Evolutionary conservation across 148 eudicot species (phyloP).

Genomic region (Rhododendron ferrugineum): DNA sequence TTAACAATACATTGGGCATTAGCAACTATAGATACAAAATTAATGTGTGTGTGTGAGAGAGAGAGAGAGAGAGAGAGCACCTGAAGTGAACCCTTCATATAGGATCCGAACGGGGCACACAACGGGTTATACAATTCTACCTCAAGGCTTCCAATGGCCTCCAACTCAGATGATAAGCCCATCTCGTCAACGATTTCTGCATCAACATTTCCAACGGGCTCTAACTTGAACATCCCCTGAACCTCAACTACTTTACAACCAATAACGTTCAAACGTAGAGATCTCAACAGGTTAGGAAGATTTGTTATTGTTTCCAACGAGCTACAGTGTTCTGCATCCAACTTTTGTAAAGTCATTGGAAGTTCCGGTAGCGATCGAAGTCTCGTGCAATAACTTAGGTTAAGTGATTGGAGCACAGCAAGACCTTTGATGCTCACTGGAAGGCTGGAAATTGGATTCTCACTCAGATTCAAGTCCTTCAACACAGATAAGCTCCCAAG

Average conservation of each 20-base stretch:
- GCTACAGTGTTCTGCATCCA: neutral
- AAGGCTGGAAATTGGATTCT: neutral
- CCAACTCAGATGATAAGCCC: neutral
- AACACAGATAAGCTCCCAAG: neutral
- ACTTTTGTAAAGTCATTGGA: neutral
- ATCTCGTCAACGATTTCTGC: neutral
- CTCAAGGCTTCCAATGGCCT: neutral
- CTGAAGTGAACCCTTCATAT: neutral
- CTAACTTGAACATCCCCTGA: neutral
- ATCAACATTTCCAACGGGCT: neutral
- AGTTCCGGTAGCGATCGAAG: neutral
- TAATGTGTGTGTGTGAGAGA: too few relatives aligned
- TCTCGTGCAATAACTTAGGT: neutral
- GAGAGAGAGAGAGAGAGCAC: conserved; percentile 2
- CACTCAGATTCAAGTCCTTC: neutral
- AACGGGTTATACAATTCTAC: too few relatives aligned
- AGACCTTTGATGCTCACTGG: conserved; percentile 6
- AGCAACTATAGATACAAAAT: too few relatives aligned
- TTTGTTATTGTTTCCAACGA: neutral
- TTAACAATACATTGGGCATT: too few relatives aligned
- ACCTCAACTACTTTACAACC: neutral
- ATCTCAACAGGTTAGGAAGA: neutral
- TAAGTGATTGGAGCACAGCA: neutral
- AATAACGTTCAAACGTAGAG: fast-evolving
- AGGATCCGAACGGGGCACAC: too few relatives aligned